phyloP scores from a whole-genome alignment of 441 rosid species.

The Erodium moschatum region DNA sequence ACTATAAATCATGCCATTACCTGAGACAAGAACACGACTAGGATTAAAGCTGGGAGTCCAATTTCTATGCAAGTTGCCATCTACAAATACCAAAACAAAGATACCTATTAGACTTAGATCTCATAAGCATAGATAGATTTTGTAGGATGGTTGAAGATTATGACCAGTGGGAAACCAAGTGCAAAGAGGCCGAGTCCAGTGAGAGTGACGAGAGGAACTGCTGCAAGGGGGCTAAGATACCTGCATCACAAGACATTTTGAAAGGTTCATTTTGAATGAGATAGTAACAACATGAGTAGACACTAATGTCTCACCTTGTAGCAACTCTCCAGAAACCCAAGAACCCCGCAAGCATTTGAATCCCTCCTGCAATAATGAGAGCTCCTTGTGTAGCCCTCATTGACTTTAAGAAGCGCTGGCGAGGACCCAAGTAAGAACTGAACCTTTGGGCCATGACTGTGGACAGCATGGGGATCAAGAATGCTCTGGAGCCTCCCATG shows the following conservation, averaged over 20 bases:
- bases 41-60: conserved; percentile 77
- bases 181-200: conserved; percentile 86
- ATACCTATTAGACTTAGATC: neutral
- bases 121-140: neutral
- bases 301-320: conserved; percentile 29
- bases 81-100: conserved; percentile 20
- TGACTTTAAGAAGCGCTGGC: neutral
- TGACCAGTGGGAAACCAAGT: conserved; percentile 87
- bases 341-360: neutral
- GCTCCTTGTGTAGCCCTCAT: conserved; percentile 3
- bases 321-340: conserved; percentile 9
- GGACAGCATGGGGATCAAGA: conserved; percentile 73
- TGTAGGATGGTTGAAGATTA: conserved; percentile 13
- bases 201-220: conserved; percentile 70
- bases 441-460: conserved; percentile 77
- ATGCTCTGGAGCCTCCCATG: conserved; percentile 76
- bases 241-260: no score
- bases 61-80: conserved; percentile 91
- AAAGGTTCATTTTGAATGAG: no score
- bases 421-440: conserved; percentile 20
- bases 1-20: conserved; percentile 24
- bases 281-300: no score
- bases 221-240: conserved; percentile 80
- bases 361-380: conserved; percentile 25
- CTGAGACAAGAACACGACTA: conserved; percentile 75